Percentiles rank a stretch among this genome's conserved stretches.
Conservation (phyloP, 495 filamentous ascomycete genomes). For the Hamigera avellanea region DNA sequence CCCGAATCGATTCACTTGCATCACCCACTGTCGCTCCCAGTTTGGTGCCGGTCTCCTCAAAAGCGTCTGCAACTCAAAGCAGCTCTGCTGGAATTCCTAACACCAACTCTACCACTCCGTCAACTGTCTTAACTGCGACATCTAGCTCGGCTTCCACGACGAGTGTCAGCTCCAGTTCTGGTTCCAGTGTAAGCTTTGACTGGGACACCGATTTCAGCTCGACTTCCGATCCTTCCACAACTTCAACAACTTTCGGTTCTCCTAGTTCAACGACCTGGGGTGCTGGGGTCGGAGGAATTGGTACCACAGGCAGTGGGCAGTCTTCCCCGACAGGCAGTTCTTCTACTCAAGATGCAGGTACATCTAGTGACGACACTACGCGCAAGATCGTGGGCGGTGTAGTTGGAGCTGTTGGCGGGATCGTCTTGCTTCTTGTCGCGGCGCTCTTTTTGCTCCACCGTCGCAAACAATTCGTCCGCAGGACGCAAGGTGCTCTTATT, state of each 20-base stretch:
- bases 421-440: slow-evolving; percentile 41
- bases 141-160: slow-evolving; percentile 2
- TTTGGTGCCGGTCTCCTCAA: neutral
- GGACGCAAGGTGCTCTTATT: slow-evolving; percentile 14
- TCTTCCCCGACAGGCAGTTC: slow-evolving; percentile 2
- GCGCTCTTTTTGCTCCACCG: slow-evolving; percentile 41
- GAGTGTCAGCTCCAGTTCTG: neutral
- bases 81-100: neutral
- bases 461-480: slow-evolving; percentile 16
- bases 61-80: slow-evolving; percentile 3
- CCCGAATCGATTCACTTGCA: neutral
- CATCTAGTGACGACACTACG: slow-evolving; percentile 3
- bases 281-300: no score
- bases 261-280: neutral
- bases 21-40: neutral
- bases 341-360: neutral
- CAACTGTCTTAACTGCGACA: slow-evolving; percentile 5
- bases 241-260: neutral
- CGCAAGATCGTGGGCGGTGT: slow-evolving; percentile 49
- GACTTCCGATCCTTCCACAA: no score
- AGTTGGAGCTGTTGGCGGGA: slow-evolving; percentile 52
- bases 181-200: neutral
- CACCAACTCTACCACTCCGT: slow-evolving; percentile 2
- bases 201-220: no score
- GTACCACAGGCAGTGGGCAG: no score